phyloP scores from a whole-genome alignment of 129 eudicot species.

The Ambrosia trifida region DNA sequence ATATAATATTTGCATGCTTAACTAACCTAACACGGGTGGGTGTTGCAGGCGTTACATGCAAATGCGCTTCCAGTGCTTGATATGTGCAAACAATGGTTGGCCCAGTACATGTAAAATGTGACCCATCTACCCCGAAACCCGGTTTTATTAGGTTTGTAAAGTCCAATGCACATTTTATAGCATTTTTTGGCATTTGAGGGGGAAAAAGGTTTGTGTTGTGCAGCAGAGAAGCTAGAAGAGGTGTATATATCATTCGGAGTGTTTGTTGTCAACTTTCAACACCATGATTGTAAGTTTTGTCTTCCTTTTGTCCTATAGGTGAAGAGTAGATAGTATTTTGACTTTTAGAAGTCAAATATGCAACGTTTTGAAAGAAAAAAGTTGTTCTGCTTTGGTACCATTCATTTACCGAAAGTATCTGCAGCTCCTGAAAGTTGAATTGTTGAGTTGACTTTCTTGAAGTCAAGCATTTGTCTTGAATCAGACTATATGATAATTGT shows the following conservation, averaged over 20 bases:
- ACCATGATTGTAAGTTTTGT: constrained; percentile 22
- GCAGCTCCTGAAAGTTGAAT: constrained; percentile 7
- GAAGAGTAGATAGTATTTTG: constrained; percentile 20
- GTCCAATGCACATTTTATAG: constrained; percentile 38
- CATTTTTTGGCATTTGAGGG: constrained; percentile 35
- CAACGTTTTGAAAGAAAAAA: constrained; percentile 12
- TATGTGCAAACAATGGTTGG: constrained; percentile 99
- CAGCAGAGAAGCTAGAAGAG: constrained; percentile 26
- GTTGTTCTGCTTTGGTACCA: constrained; percentile 4
- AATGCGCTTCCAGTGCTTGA: constrained; percentile 97
- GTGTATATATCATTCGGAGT: constrained; percentile 32
- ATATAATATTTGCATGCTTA: background rate
- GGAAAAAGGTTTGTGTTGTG: constrained; percentile 21
- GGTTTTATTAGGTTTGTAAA: constrained; percentile 28
- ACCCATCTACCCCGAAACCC: background rate
- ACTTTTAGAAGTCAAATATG: constrained; percentile 19
- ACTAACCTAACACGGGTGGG: background rate
- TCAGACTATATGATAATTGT: background rate
- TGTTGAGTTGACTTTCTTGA: background rate
- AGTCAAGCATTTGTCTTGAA: constrained; percentile 6
- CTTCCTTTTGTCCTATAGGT: constrained; percentile 5
- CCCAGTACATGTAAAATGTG: constrained; percentile 74
- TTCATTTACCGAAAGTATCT: constrained; percentile 10
- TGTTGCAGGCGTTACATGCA: constrained; percentile 89
- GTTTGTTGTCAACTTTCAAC: constrained; percentile 4